A percentile compares a stretch with the other conserved stretches of the same genome.
Conservation (phyloP, 495 filamentous ascomycete species). For the Hyphodiscus hymeniophilus region DNA sequence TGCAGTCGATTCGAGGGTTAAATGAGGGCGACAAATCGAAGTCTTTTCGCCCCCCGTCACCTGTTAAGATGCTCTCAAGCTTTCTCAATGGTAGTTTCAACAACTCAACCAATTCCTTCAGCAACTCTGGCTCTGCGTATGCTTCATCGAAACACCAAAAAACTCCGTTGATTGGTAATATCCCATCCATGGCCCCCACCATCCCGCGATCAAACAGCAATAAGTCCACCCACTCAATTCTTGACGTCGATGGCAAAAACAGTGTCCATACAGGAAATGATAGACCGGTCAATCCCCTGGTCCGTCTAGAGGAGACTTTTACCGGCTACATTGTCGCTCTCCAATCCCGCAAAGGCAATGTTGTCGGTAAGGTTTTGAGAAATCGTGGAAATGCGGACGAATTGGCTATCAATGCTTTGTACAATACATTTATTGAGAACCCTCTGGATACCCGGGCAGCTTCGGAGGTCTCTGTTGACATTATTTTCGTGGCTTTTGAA, state of each 20-base stretch:
- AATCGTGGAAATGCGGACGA: constrained; percentile 66
- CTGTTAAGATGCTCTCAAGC: constrained; percentile 83
- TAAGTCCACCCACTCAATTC: constrained; percentile 32
- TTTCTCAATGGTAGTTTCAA: constrained; percentile 53
- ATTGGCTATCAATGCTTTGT: constrained; percentile 79
- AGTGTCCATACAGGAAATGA: constrained; percentile 28
- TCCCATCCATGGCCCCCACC: constrained; percentile 23
- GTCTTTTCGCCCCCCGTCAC: constrained; percentile 67
- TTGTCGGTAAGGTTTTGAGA: constrained; percentile 67
- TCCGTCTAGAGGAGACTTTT: constrained; percentile 77
- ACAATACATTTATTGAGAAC: constrained; percentile 78
- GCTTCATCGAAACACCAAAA: constrained; percentile 23
- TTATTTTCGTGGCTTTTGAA: constrained; percentile 90
- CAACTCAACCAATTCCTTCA: constrained; percentile 14
- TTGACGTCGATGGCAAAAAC: constrained; percentile 25
- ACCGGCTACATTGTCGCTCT: constrained; percentile 75
- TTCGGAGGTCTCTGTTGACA: constrained; percentile 71
- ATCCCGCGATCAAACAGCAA: constrained; percentile 34
- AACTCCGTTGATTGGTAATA: constrained; percentile 28
- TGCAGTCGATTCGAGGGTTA: constrained; percentile 60
- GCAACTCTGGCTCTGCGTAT: constrained; percentile 4
- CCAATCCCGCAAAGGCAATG: constrained; percentile 75
- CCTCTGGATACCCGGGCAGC: constrained; percentile 65
- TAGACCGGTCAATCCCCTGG: constrained; percentile 46
- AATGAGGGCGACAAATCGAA: constrained; percentile 51